These are phyloP conservation scores for Lecanicillium sp. DNA, from an alignment of 2,329 filamentous ascomycete genomes.

Conservation along the genomic window DNA sequence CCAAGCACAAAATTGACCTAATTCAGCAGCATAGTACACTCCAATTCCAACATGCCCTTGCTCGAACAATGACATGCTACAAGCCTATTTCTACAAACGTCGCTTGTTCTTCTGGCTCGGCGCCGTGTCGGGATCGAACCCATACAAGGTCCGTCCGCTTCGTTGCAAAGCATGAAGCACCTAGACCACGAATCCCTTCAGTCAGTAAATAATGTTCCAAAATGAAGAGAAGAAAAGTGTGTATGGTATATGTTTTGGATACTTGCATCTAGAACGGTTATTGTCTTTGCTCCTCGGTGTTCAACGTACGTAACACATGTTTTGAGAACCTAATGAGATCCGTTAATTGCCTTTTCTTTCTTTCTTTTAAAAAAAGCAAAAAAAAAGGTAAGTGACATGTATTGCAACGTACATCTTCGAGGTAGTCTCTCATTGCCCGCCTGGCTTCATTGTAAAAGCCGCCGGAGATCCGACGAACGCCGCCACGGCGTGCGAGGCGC, in stretches of 20 bases:
- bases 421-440: slow-evolving; percentile 35
- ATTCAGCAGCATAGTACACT: too few species aligned
- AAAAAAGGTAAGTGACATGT: too few species aligned
- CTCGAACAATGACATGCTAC: too few species aligned
- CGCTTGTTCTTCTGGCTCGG: slow-evolving; percentile 7
- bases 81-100: neutral
- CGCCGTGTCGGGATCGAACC: slow-evolving; percentile 39
- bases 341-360: too few species aligned
- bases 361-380: too few species aligned
- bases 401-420: slow-evolving; percentile 43
- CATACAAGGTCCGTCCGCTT: slow-evolving; percentile 47
- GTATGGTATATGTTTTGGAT: too few species aligned
- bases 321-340: slow-evolving; percentile 46
- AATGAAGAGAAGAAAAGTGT: too few species aligned
- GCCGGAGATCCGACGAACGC: slow-evolving; percentile 64
- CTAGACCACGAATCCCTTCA: slow-evolving; percentile 24
- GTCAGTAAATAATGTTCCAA: too few species aligned
- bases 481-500: slow-evolving; percentile 65
- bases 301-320: slow-evolving; percentile 44
- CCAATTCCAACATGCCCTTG: too few species aligned
- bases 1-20: too few species aligned
- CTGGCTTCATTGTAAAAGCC: slow-evolving; percentile 57
- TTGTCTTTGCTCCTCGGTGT: slow-evolving; percentile 48
- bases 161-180: slow-evolving; percentile 43
- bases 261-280: slow-evolving; percentile 54